Evolutionary conservation across 1,284 basidiomycete genomes (phyloP), one percentile per base, ranked within the genome.

Genomic region (Irpex sp.): DNA sequence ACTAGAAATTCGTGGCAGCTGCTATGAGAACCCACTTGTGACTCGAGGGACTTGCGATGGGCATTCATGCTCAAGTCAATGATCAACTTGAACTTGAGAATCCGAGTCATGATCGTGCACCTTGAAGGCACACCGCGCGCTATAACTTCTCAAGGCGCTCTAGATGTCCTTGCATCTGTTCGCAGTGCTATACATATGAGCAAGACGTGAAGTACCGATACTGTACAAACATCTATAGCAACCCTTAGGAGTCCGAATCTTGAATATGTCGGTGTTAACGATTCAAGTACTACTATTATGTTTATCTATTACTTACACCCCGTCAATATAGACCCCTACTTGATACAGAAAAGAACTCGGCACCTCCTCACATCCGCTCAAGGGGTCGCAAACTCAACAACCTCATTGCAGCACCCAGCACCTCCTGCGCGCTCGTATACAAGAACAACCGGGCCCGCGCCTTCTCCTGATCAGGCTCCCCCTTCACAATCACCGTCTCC

Each of bases 371-470:
- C 96, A 99, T 98, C 72, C 94, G 83, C 78, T 98, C 94, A 63
- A 98, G 80, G 5, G 95, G 96, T 61, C 88, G 85, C 68, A 98
- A 86, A 68, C 93, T 97, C 69, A 99, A 77, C 75, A 99, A 74
- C 69, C 89, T 84, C 89, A 99, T 91, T 58, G 94, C 92, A 60
- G 87, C 87, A 5, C 85, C 91, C 62, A 99, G 81, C 19, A 98
- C 96, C 70, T 96, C 92, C 77, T 93, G 84, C 62, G 95, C 93
- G 72, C 87, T 89, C 67, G 94, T 79, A 78, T 94, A 99, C 74
- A 99, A 75, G 84, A 90, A 98, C 79, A 99, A 80, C 70, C 94
- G 83, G n/a, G 96, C 96, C 67, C 85, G 77, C 0, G 94, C 95
- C 67, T 72, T 74, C 53, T 71, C 72, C 58, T 62, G 63, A 66